phyloP scores from a whole-genome alignment of 1,284 basidiomycete species.

The Rugosomyces carneus region DNA sequence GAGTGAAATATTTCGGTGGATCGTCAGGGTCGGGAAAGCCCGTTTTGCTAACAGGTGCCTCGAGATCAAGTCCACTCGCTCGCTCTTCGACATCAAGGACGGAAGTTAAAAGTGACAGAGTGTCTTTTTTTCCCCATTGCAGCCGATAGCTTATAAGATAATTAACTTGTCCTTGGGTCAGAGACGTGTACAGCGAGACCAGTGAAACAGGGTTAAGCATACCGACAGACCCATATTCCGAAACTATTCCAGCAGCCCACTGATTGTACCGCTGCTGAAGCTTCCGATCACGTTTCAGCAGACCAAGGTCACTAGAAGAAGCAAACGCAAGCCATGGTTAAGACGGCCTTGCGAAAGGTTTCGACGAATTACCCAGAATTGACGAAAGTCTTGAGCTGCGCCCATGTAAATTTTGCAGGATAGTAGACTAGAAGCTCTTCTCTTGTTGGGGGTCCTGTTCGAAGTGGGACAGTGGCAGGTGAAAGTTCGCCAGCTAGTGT shows the following conservation, averaged over 20 bases:
- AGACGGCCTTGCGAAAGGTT: background rate
- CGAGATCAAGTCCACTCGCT: background rate
- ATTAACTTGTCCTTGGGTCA: slow-evolving; percentile 38
- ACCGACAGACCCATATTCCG: slow-evolving; percentile 64
- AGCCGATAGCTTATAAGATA: slow-evolving; percentile 62
- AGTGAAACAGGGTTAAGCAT: slow-evolving; percentile 20
- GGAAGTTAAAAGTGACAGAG: slow-evolving; percentile 47
- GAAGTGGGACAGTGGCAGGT: slow-evolving; percentile 32
- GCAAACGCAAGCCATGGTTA: background rate
- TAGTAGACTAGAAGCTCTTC: slow-evolving; percentile 64
- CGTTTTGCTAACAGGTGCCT: slow-evolving; percentile 4
- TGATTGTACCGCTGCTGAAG: slow-evolving; percentile 60
- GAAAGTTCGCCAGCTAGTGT: slow-evolving; percentile 6
- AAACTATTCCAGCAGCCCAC: slow-evolving; percentile 53
- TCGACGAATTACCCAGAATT: slow-evolving; percentile 56
- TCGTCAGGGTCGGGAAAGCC: slow-evolving; percentile 18
- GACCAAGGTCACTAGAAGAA: slow-evolving; percentile 58
- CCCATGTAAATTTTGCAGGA: slow-evolving; percentile 70
- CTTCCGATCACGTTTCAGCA: slow-evolving; percentile 65
- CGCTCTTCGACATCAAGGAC: slow-evolving; percentile 30
- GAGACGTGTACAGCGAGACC: background rate
- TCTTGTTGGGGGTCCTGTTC: slow-evolving; percentile 56
- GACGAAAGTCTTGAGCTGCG: slow-evolving; percentile 67
- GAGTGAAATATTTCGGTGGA: slow-evolving; percentile 55
- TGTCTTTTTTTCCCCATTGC: slow-evolving; percentile 68